phyloP scores from a whole-genome alignment of 2,329 filamentous ascomycete genomes.

The Sphaceloma murrayae region DNA sequence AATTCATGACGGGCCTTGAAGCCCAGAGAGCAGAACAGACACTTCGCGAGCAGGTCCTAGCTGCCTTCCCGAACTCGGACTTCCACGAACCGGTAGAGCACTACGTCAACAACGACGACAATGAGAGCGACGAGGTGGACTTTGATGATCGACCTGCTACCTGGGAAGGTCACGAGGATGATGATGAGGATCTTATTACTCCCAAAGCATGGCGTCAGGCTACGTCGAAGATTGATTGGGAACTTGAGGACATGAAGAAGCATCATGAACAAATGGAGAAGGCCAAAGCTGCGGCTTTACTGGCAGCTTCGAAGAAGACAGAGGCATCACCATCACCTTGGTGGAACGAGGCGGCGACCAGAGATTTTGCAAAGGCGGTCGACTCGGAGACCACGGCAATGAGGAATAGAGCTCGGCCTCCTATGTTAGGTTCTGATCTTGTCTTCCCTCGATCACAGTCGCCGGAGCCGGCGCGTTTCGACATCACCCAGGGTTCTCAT shows the following conservation, averaged over 20 bases:
- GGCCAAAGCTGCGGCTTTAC: slow-evolving; percentile 37
- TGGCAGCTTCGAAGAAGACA: slow-evolving; percentile 24
- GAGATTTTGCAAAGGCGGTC: slow-evolving; percentile 17
- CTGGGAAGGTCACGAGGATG: slow-evolving; percentile 31
- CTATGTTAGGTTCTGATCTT: slow-evolving; percentile 79
- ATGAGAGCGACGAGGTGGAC: slow-evolving; percentile 40
- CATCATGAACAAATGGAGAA: slow-evolving; percentile 58
- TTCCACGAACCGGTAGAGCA: slow-evolving; percentile 62
- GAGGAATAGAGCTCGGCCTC: slow-evolving; percentile 56
- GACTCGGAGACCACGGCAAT: slow-evolving; percentile 43
- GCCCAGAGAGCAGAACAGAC: slow-evolving; percentile 72
- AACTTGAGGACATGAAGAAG: slow-evolving; percentile 69
- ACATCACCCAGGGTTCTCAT: slow-evolving; percentile 57
- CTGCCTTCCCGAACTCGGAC: slow-evolving; percentile 63
- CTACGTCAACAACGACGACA: slow-evolving; percentile 57
- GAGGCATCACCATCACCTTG: slow-evolving; percentile 27
- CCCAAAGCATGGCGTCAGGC: slow-evolving; percentile 44
- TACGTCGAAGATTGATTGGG: slow-evolving; percentile 58
- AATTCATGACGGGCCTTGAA: slow-evolving; percentile 69
- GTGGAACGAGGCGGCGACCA: slow-evolving; percentile 31
- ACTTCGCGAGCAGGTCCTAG: slow-evolving; percentile 65
- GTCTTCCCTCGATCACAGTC: slow-evolving; percentile 72
- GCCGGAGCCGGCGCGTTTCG: slow-evolving; percentile 74
- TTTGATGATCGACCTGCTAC: slow-evolving; percentile 32
- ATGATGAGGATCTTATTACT: slow-evolving; percentile 22